These are phyloP conservation scores for Moelleriella libera DNA, from an alignment of 2,329 filamentous ascomycete genomes.

Conservation along the genomic window DNA sequence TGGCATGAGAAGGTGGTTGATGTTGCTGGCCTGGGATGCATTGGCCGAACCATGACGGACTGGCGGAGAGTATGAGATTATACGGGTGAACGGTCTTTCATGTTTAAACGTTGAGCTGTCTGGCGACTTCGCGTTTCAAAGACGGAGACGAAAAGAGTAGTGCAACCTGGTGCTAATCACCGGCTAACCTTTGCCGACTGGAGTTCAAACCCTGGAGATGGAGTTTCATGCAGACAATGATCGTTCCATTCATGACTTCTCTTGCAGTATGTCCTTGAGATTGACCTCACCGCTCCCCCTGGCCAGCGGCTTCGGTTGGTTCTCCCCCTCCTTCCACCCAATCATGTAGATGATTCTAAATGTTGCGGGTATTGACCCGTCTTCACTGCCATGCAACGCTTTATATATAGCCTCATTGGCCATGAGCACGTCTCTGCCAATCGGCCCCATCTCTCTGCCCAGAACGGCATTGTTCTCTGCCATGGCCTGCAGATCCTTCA, in stretches of 20 bases:
- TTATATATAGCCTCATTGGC: conserved; percentile 83
- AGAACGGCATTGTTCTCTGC: conserved; percentile 85
- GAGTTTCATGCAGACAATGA: too few relatives aligned
- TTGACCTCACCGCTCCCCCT: conserved; percentile 79
- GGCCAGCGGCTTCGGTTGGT: conserved; percentile 65
- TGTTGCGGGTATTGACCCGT: conserved; percentile 69
- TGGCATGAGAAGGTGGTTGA: conserved; percentile 99
- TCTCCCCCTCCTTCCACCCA: conserved; percentile 79
- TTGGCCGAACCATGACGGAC: conserved; percentile 92
- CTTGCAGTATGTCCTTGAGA: conserved; percentile 64
- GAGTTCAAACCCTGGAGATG: too few relatives aligned
- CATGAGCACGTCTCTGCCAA: conserved; percentile 71
- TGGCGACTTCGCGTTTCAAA: not conserved
- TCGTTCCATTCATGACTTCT: conserved; percentile 17
- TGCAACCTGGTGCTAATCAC: not conserved
- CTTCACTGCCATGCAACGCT: conserved; percentile 71
- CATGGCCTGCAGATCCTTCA: conserved; percentile 93
- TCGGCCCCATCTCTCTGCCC: conserved; percentile 64
- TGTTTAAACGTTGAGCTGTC: not conserved
- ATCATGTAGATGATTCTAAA: conserved; percentile 98
- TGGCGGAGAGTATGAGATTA: conserved; percentile 53
- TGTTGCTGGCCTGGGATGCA: conserved; percentile 77
- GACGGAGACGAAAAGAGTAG: not conserved
- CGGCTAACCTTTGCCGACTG: too few relatives aligned
- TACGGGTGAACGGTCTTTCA: not conserved